A percentile compares a stretch with the other conserved stretches of the same genome.
Evolutionary conservation across 1,139 yeast genomes (phyloP).

Genomic region (Petasospora rhodanensis): DNA sequence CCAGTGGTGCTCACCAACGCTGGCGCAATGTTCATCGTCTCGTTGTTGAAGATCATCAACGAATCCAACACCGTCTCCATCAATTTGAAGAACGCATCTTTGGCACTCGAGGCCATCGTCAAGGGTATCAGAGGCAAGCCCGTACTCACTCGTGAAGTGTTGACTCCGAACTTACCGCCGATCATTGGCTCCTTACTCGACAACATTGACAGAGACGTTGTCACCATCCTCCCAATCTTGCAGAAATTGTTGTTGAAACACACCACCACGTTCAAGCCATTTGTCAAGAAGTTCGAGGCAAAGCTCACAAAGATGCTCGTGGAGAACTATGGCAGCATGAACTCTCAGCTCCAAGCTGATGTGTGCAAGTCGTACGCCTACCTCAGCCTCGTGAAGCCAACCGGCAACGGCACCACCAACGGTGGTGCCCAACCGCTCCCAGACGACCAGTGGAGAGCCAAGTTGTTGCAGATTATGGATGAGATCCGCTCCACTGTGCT

Average conservation of each 20-base stretch:
- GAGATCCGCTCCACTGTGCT: slow-evolving; percentile 51
- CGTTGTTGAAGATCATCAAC: slow-evolving; percentile 50
- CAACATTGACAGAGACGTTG: slow-evolving; percentile 32
- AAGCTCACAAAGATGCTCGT: slow-evolving; percentile 38
- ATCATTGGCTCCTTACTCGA: slow-evolving; percentile 52
- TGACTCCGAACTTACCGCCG: slow-evolving; percentile 72
- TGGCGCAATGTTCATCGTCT: slow-evolving; percentile 54
- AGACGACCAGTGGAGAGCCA: slow-evolving; percentile 44
- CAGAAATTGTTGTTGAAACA: slow-evolving; percentile 48
- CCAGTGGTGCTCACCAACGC: slow-evolving; percentile 53
- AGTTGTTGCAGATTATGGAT: slow-evolving; percentile 34
- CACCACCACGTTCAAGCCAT: slow-evolving; percentile 81
- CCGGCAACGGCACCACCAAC: slow-evolving; percentile 32
- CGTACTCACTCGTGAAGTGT: slow-evolving; percentile 74
- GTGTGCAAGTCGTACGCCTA: slow-evolving; percentile 54
- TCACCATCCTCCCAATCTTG: slow-evolving; percentile 44
- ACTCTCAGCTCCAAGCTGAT: slow-evolving; percentile 35
- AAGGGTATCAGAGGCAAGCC: slow-evolving; percentile 71
- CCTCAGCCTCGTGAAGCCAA: slow-evolving; percentile 56
- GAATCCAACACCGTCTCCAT: slow-evolving; percentile 28
- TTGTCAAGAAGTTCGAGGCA: slow-evolving; percentile 54
- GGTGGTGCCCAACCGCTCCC: slow-evolving; percentile 26
- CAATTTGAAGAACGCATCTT: slow-evolving; percentile 45
- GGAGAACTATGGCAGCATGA: slow-evolving; percentile 33
- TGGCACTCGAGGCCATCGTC: slow-evolving; percentile 46